A percentile compares a stretch with the other conserved stretches of the same genome.
phyloP scores from a whole-genome alignment of 169 alveolate species.

The Plasmodium cynomolgi region DNA sequence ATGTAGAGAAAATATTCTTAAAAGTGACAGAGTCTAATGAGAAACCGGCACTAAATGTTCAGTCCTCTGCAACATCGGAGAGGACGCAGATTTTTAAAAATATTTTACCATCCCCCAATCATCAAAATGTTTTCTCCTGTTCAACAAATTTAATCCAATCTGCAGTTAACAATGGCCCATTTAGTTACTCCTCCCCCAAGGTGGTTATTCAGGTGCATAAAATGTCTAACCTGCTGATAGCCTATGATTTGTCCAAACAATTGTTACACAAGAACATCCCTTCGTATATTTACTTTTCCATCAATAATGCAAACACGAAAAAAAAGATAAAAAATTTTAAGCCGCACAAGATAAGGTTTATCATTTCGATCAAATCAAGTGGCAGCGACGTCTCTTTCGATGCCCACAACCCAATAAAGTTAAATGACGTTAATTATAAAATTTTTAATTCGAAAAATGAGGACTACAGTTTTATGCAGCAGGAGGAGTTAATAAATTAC shows the following conservation, averaged over 20 bases:
- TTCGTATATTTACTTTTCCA: slow-evolving; percentile 43
- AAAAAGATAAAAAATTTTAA: slow-evolving; percentile 49
- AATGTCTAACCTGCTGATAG: slow-evolving; percentile 29
- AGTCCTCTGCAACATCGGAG: slow-evolving; percentile 7
- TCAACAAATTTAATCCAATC: slow-evolving; percentile 24
- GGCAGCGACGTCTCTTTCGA: slow-evolving; percentile 20
- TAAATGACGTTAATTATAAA: slow-evolving; percentile 48
- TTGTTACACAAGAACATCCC: slow-evolving; percentile 49
- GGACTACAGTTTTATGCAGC: slow-evolving; percentile 36
- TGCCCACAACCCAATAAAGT: slow-evolving; percentile 13
- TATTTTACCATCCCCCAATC: slow-evolving; percentile 3
- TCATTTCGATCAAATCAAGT: slow-evolving; percentile 55
- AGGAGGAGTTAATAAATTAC: slow-evolving; percentile 49
- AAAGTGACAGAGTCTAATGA: slow-evolving; percentile 48
- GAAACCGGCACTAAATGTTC: slow-evolving; percentile 31
- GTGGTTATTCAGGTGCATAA: slow-evolving; percentile 50
- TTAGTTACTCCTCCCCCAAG: slow-evolving; percentile 51
- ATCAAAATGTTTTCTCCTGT: slow-evolving; percentile 49
- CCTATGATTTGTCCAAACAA: slow-evolving; percentile 65
- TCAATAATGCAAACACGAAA: slow-evolving; percentile 42
- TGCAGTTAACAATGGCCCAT: not conserved
- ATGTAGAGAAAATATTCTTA: slow-evolving; percentile 43
- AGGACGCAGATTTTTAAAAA: slow-evolving; percentile 49
- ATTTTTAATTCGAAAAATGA: slow-evolving; percentile 37
- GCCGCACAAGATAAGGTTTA: slow-evolving; percentile 32